phyloP scores from a whole-genome alignment of 1,284 basidiomycete genomes.

The Xanthoconium separans region DNA sequence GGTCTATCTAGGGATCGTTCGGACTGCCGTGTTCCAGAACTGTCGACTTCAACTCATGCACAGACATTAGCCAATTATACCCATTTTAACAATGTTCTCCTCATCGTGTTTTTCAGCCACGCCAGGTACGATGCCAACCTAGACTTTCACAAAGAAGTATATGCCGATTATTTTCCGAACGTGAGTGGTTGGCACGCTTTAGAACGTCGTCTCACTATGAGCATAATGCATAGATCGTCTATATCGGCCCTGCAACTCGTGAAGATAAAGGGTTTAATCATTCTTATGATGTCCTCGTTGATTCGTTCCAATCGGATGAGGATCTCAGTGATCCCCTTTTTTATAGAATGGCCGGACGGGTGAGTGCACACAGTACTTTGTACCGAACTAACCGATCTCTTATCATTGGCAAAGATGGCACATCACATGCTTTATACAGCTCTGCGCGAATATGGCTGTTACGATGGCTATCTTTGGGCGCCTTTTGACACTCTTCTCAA shows the following conservation, averaged over 20 bases:
- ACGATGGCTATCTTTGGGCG: conserved; percentile 51
- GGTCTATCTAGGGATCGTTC: conserved; percentile 1
- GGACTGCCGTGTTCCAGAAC: conserved; percentile 8
- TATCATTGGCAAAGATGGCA: conserved; percentile 38
- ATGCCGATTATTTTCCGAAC: conserved; percentile 49
- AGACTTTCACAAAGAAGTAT: conserved; percentile 46
- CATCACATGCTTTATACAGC: conserved; percentile 54
- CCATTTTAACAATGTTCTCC: conserved; percentile 42
- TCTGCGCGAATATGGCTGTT: conserved; percentile 44
- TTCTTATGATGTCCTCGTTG: conserved; percentile 50
- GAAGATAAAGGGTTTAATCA: conserved; percentile 48
- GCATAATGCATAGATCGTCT: conserved; percentile 38
- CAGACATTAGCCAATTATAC: conserved; percentile 28
- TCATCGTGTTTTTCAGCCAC: conserved; percentile 53
- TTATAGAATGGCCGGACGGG: conserved; percentile 48
- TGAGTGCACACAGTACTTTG: conserved; percentile 19
- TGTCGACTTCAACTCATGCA: conserved; percentile 3
- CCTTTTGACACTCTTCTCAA: conserved; percentile 53
- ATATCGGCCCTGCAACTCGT: conserved; percentile 47
- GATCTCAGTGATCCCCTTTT: conserved; percentile 37
- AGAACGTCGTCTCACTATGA: neutral
- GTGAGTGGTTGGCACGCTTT: conserved; percentile 29
- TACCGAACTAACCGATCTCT: neutral
- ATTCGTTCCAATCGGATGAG: conserved; percentile 45
- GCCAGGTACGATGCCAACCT: conserved; percentile 46